Evolutionary conservation across 164 flowering plant species (phyloP).

Genomic region (Nelumbo lutea): DNA sequence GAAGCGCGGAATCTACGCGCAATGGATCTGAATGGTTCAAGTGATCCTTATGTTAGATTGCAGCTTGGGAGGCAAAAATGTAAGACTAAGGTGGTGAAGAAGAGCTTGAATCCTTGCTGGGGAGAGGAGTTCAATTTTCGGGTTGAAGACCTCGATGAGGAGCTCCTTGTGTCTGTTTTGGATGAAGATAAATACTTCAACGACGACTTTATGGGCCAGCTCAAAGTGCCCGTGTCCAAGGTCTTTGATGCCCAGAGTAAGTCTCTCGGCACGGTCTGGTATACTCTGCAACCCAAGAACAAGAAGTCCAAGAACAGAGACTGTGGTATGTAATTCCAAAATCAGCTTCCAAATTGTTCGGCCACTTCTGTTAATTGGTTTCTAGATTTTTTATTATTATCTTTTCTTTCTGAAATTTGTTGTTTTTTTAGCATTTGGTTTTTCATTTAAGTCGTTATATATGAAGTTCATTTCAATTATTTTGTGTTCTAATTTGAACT

Average conservation of each 20-base stretch:
- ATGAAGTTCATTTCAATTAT: not conserved
- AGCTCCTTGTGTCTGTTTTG: constrained; percentile 52
- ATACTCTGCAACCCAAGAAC: constrained; percentile 52
- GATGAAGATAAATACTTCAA: constrained; percentile 79
- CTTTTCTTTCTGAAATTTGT: no score
- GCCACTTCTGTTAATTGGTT: not conserved
- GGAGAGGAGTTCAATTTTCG: constrained; percentile 62
- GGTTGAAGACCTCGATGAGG: constrained; percentile 68
- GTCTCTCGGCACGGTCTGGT: constrained; percentile 63
- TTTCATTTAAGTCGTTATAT: not conserved
- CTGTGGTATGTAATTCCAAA: constrained; percentile 37
- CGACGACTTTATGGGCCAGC: constrained; percentile 68
- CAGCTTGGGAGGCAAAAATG: constrained; percentile 56
- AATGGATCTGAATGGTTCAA: constrained; percentile 65
- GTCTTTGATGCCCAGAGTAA: constrained; percentile 55
- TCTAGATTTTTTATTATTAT: not conserved
- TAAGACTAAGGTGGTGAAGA: constrained; percentile 70
- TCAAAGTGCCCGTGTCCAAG: constrained; percentile 45
- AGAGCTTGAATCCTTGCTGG: constrained; percentile 66
- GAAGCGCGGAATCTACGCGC: constrained; percentile 64
- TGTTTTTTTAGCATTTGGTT: no score
- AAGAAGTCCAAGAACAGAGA: constrained; percentile 66
- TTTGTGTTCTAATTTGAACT: not conserved
- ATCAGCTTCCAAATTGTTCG: not conserved
- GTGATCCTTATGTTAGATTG: constrained; percentile 72